These are phyloP conservation scores for Austroboletus eburneus DNA, from an alignment of 768 basidiomycete species.

Conservation along the genomic window DNA sequence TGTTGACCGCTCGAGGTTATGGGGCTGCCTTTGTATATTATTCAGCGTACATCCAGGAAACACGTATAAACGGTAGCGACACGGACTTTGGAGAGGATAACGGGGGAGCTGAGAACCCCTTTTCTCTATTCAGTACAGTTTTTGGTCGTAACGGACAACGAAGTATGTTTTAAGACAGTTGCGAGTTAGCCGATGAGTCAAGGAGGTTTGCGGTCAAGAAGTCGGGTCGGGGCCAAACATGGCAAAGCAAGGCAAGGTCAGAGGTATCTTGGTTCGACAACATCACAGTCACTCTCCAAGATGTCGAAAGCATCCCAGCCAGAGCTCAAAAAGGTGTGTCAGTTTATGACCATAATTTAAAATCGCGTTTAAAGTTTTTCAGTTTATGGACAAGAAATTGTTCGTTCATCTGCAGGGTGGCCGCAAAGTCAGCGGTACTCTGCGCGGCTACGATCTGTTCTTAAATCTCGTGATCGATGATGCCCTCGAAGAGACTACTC, in stretches of 20 bases:
- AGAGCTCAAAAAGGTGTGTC: slow-evolving; percentile 93
- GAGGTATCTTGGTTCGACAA: not conserved
- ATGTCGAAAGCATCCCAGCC: slow-evolving; percentile 97
- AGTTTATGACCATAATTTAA: slow-evolving; percentile 1
- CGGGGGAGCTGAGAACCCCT: no score
- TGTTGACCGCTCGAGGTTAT: slow-evolving; percentile 1
- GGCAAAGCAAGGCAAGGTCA: slow-evolving; percentile 25
- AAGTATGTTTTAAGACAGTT: no score
- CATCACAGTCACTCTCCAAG: slow-evolving; percentile 16
- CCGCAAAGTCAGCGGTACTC: slow-evolving; percentile 89
- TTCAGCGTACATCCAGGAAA: slow-evolving; percentile 11
- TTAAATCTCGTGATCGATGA: slow-evolving; percentile 97
- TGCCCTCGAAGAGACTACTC: slow-evolving; percentile 84
- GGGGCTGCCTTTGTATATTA: slow-evolving; percentile 5
- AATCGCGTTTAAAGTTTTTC: not conserved
- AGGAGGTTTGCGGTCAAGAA: not conserved
- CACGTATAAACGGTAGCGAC: not conserved
- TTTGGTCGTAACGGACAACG: not conserved
- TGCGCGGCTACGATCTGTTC: slow-evolving; percentile 98
- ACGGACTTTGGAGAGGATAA: slow-evolving; percentile 14
- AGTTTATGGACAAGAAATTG: slow-evolving; percentile 99
- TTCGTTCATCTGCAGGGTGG: slow-evolving; percentile 93
- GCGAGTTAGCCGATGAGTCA: not conserved
- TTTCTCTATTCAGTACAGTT: not conserved
- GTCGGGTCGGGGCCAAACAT: slow-evolving; percentile 28